Conservation (phyloP, 164 flowering plant species). For the Liriodendron chinense region DNA sequence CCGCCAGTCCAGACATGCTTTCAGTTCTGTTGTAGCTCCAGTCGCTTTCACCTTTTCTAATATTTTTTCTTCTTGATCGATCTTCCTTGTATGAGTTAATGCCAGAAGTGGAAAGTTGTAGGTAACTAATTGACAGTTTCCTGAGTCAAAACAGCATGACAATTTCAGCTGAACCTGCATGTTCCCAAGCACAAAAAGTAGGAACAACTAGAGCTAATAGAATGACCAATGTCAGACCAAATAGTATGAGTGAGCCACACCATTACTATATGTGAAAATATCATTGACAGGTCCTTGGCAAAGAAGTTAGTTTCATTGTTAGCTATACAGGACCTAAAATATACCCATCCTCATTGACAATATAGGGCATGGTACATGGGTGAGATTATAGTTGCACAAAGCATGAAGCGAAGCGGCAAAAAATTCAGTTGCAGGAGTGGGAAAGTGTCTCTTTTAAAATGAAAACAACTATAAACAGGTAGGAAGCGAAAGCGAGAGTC, state of each 20-base stretch:
- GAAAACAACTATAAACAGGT: no score
- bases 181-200: slow-evolving; percentile 4
- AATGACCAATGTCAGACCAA: not conserved
- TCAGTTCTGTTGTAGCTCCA: slow-evolving; percentile 16
- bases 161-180: not conserved
- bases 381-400: no score
- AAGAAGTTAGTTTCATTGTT: no score
- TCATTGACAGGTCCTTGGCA: no score
- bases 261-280: no score
- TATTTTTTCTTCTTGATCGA: slow-evolving; percentile 57
- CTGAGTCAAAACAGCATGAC: slow-evolving; percentile 40
- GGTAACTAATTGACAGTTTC: slow-evolving; percentile 73
- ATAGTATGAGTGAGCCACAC: not conserved
- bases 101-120: slow-evolving; percentile 54
- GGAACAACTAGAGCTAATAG: slow-evolving; percentile 1
- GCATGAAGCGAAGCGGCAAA: no score
- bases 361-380: no score
- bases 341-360: no score
- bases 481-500: no score
- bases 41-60: slow-evolving; percentile 47
- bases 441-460: no score
- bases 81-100: slow-evolving; percentile 48
- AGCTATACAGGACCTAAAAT: no score
- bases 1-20: slow-evolving; percentile 29
- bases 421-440: no score